Evolutionary conservation across 2,329 filamentous ascomycete species (phyloP).

Genomic region (Neoarthrinium moseri): DNA sequence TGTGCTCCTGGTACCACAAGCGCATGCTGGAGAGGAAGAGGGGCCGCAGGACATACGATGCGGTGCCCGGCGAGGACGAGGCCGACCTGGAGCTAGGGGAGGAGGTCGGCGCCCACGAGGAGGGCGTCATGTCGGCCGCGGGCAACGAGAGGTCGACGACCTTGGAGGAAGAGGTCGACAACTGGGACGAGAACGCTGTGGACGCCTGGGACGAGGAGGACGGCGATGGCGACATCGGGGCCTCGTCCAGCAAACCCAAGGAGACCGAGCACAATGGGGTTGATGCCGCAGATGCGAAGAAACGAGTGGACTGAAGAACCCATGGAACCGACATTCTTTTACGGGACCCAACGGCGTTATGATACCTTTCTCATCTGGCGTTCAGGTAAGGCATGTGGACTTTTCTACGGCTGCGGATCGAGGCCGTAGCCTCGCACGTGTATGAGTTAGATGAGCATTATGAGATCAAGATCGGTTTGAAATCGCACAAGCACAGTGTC

Average conservation of each 20-base stretch:
- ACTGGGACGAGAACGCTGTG: slow-evolving; percentile 84
- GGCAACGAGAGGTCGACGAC: slow-evolving; percentile 31
- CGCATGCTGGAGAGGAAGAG: slow-evolving; percentile 91
- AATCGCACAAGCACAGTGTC: too few relatives aligned
- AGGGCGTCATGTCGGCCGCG: slow-evolving; percentile 51
- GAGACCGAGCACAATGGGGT: slow-evolving; percentile 22
- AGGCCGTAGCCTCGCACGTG: background rate
- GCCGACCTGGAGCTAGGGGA: slow-evolving; percentile 77
- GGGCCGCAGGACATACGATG: slow-evolving; percentile 68
- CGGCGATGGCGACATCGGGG: slow-evolving; percentile 23
- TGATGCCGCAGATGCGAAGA: slow-evolving; percentile 27
- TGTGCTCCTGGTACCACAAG: slow-evolving; percentile 91
- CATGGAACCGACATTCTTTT: background rate
- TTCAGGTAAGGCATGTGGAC: slow-evolving; percentile 14
- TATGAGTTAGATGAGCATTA: slow-evolving; percentile 7
- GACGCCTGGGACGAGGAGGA: slow-evolving; percentile 58
- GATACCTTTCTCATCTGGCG: slow-evolving; percentile 16
- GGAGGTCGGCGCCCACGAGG: slow-evolving; percentile 55
- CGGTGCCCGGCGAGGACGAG: slow-evolving; percentile 63
- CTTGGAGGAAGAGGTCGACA: slow-evolving; percentile 82
- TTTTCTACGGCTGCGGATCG: background rate
- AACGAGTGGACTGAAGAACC: slow-evolving; percentile 29
- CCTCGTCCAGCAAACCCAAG: slow-evolving; percentile 14
- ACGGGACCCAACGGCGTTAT: background rate
- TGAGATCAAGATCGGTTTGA: slow-evolving; percentile 5